phyloP scores from a whole-genome alignment of 75 land plant genomes.

The Selaginella moellendorffii region DNA sequence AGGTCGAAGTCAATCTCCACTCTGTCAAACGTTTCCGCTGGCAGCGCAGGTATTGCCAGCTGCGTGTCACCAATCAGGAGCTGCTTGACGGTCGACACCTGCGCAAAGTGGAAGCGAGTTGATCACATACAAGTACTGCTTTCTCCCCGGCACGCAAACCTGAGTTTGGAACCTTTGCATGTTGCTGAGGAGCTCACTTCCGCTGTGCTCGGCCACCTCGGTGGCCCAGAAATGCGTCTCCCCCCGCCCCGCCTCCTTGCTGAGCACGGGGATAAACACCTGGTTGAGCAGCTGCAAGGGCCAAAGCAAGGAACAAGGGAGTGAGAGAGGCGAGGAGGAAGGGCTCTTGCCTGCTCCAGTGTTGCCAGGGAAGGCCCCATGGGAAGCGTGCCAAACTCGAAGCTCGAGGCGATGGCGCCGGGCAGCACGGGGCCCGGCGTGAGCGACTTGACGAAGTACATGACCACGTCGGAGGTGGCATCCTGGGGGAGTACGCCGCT shows the following conservation, averaged over 20 bases:
- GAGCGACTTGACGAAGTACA: constrained; percentile 18
- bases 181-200: constrained; percentile 24
- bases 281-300: constrained; percentile 13
- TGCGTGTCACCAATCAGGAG: constrained; percentile 1
- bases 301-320: not conserved
- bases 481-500: constrained; percentile 3
- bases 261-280: constrained; percentile 22
- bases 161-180: constrained; percentile 26
- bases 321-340: not conserved
- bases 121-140: not conserved
- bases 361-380: constrained; percentile 20
- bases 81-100: constrained; percentile 21
- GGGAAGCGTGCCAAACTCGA: constrained; percentile 23
- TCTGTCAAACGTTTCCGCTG: constrained; percentile 12
- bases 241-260: constrained; percentile 12
- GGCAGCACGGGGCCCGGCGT: not conserved
- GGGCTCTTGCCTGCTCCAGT: constrained; percentile 22
- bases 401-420: not conserved
- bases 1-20: constrained; percentile 21
- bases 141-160: constrained; percentile 1
- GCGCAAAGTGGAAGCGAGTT: not conserved
- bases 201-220: constrained; percentile 15
- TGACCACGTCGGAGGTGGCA: constrained; percentile 5
- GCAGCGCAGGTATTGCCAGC: constrained; percentile 15
- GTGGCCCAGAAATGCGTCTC: constrained; percentile 19